A percentile compares a stretch with the other conserved stretches of the same genome.
phyloP scores from a whole-genome alignment of 345 rosid genomes.

The Salix koriyanagi region DNA sequence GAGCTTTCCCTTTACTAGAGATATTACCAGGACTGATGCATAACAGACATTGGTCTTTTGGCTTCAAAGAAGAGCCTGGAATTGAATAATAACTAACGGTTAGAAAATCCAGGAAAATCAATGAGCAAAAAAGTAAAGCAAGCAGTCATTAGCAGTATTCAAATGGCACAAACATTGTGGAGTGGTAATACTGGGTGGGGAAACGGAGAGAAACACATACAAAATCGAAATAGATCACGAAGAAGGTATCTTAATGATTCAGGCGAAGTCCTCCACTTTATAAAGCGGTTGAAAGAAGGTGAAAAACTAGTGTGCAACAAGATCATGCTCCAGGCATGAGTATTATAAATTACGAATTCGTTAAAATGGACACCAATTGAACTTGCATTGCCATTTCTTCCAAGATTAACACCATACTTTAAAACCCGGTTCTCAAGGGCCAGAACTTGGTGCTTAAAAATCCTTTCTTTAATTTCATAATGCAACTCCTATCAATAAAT shows the following conservation, averaged over 20 bases:
- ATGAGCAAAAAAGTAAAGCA: not conserved
- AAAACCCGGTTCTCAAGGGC: not conserved
- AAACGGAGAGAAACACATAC: not conserved
- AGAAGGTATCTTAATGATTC: not conserved
- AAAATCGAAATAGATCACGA: not conserved
- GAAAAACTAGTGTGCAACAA: not conserved
- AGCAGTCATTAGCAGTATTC: not conserved
- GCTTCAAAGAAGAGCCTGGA: conserved; percentile 24
- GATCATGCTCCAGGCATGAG: not conserved
- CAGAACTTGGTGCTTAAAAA: not conserved
- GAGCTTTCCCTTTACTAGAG: conserved; percentile 4
- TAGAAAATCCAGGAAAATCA: not conserved
- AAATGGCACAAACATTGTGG: not conserved
- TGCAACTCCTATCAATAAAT: not conserved
- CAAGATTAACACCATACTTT: not conserved
- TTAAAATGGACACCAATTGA: not conserved
- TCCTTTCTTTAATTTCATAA: not conserved
- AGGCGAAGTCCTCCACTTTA: not conserved
- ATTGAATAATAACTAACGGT: not conserved
- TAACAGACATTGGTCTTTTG: conserved; percentile 7
- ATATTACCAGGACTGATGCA: not conserved
- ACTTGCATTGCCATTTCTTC: not conserved
- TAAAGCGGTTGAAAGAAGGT: not conserved
- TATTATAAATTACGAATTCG: not conserved
- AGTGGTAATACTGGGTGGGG: not conserved